Evolutionary conservation across 805 yeast genomes (phyloP).

Genomic region (Cyberlindnera nakhonratchasimensis): DNA sequence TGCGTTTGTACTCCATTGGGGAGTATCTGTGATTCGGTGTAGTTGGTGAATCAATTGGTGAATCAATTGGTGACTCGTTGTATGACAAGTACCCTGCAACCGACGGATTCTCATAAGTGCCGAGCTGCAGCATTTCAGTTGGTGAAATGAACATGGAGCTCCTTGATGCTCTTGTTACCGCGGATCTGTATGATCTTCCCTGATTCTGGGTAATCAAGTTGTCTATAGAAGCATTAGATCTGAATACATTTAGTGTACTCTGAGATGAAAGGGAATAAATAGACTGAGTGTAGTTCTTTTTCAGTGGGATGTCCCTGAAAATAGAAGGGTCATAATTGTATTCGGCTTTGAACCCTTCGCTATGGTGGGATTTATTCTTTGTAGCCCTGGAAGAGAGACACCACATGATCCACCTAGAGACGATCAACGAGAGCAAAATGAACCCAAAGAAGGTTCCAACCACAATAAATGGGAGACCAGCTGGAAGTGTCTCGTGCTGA

Average conservation of each 20-base stretch:
- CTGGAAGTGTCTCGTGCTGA: conserved; percentile 42
- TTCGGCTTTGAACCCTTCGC: background rate
- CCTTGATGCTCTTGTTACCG: conserved; percentile 30
- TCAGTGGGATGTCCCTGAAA: conserved; percentile 16
- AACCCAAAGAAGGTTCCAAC: conserved; percentile 68
- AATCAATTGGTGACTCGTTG: conserved; percentile 25
- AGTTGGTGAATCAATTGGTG: conserved; percentile 21
- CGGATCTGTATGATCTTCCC: conserved; percentile 27
- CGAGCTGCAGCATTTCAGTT: conserved; percentile 36
- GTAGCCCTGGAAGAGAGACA: conserved; percentile 30
- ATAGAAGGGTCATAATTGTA: conserved; percentile 25
- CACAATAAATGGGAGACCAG: conserved; percentile 76
- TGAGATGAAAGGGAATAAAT: conserved; percentile 31
- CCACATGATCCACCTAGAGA: conserved; percentile 26
- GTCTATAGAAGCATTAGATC: conserved; percentile 19
- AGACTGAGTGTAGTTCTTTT: conserved; percentile 25
- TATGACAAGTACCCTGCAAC: conserved; percentile 9
- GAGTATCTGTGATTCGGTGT: background rate
- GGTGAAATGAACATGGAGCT: conserved; percentile 53
- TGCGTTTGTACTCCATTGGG: conserved; percentile 5
- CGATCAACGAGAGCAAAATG: conserved; percentile 23
- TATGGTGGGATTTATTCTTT: conserved; percentile 16
- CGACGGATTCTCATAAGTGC: conserved; percentile 11
- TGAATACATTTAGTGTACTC: conserved; percentile 29
- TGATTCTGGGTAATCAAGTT: conserved; percentile 13